These are phyloP conservation scores for Colletotrichum tamarilloi DNA, from an alignment of 2,329 filamentous ascomycete species.

Conservation along the genomic window DNA sequence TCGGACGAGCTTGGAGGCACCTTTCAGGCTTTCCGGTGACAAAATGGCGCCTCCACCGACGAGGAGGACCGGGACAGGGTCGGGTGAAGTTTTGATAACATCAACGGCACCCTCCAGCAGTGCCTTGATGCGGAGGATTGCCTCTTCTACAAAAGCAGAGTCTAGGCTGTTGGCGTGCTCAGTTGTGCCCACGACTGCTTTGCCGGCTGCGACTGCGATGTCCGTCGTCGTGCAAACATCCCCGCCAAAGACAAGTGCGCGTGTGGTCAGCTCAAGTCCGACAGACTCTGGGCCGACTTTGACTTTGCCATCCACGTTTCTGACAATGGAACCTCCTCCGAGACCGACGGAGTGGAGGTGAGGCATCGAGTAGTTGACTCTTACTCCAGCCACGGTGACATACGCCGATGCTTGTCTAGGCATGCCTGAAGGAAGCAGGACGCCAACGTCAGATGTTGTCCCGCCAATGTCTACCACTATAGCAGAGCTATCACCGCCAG, in stretches of 20 bases:
- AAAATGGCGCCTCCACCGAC: constrained; percentile 73
- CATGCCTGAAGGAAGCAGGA: constrained; percentile 67
- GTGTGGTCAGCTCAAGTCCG: constrained; percentile 56
- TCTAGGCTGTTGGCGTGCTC: constrained; percentile 40
- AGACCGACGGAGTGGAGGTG: constrained; percentile 33
- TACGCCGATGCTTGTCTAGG: constrained; percentile 72
- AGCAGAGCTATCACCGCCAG: constrained; percentile 32
- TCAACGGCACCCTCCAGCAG: constrained; percentile 41
- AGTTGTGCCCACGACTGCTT: constrained; percentile 57
- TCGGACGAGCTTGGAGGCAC: constrained; percentile 66
- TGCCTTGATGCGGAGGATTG: constrained; percentile 33
- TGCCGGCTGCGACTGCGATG: constrained; percentile 56
- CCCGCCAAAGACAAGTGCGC: constrained; percentile 60
- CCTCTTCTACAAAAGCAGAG: constrained; percentile 41
- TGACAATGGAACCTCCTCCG: constrained; percentile 56
- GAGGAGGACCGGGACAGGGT: constrained; percentile 53
- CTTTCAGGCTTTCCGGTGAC: constrained; percentile 63
- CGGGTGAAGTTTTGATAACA: constrained; percentile 41
- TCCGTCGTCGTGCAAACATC: constrained; percentile 61
- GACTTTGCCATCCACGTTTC: constrained; percentile 43
- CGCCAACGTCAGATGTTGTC: constrained; percentile 63
- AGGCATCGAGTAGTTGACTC: constrained; percentile 65
- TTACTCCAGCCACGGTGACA: constrained; percentile 70
- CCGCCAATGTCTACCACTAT: constrained; percentile 65
- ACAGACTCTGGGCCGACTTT: constrained; percentile 63